Percentiles rank a stretch among this genome's conserved stretches.
These are phyloP conservation scores for Trichoderma gamsii DNA, from an alignment of 495 filamentous ascomycete species.

Conservation along the genomic window DNA sequence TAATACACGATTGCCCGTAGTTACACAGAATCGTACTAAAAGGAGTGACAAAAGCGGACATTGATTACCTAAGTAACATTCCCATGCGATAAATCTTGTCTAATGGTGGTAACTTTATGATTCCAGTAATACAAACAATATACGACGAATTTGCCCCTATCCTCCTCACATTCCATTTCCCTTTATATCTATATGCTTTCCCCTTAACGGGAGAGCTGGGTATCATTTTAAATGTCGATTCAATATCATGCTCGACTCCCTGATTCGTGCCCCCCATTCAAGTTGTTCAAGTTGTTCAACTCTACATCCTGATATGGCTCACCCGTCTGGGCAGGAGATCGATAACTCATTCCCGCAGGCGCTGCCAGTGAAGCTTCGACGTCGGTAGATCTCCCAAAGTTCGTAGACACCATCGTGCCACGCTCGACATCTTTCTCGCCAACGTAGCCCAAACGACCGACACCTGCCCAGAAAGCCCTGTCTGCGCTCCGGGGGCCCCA, in stretches of 20 bases:
- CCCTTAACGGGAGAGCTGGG: background rate
- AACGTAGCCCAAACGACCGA: conserved; percentile 51
- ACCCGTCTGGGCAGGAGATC: background rate
- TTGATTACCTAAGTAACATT: too few relatives aligned
- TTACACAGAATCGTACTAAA: too few relatives aligned
- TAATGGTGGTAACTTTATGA: background rate
- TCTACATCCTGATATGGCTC: conserved; percentile 2
- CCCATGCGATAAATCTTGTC: too few relatives aligned
- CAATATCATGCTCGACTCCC: background rate
- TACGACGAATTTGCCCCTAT: background rate
- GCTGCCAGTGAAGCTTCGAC: background rate
- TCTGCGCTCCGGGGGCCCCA: conserved; percentile 49
- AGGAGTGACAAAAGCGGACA: too few relatives aligned
- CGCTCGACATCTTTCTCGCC: conserved; percentile 19
- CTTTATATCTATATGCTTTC: background rate
- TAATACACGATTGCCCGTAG: too few relatives aligned
- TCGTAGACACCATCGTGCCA: background rate
- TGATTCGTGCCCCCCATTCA: background rate
- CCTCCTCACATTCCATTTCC: background rate
- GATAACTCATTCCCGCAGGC: background rate
- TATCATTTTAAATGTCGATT: background rate
- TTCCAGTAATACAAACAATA: background rate
- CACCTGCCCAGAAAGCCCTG: conserved; percentile 54
- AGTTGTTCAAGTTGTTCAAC: background rate
- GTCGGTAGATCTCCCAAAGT: background rate